Percentiles rank a stretch among this genome's conserved stretches.
Evolutionary conservation across 148 eudicot genomes (phyloP).

Genomic region (Bassia scoparia): DNA sequence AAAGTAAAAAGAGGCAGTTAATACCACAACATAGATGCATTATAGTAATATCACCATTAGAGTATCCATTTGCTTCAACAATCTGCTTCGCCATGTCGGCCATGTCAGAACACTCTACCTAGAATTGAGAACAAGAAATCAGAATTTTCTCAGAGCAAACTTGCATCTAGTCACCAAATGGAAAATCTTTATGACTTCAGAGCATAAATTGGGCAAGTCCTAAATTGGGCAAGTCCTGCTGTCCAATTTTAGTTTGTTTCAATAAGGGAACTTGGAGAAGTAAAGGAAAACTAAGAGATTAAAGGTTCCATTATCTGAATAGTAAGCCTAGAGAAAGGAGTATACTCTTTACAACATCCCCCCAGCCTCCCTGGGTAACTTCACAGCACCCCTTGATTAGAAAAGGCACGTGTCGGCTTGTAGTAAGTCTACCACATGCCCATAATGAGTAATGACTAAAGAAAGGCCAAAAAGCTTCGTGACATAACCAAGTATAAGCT

Average conservation of each 20-base stretch:
- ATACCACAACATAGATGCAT: conserved; percentile 1
- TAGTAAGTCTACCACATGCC: too few species aligned
- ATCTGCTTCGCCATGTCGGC: conserved; percentile 93
- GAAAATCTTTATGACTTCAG: neutral
- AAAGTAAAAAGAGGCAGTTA: neutral
- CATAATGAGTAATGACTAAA: too few species aligned
- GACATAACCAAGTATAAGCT: too few species aligned
- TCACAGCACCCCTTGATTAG: too few species aligned
- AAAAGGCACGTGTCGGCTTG: too few species aligned
- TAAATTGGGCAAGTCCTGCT: neutral
- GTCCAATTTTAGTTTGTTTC: neutral
- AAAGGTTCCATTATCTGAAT: neutral
- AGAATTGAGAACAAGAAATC: conserved; percentile 15
- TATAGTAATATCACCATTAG: conserved; percentile 51
- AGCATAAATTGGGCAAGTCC: neutral
- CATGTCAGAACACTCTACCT: conserved; percentile 99
- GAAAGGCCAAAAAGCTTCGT: too few species aligned
- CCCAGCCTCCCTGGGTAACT: too few species aligned
- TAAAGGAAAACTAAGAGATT: neutral
- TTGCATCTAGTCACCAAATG: neutral
- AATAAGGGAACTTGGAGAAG: neutral
- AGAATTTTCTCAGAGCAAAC: neutral
- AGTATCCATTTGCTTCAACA: conserved; percentile 69
- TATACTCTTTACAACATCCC: too few species aligned
- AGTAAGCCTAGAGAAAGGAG: neutral